Evolutionary conservation across 2,329 filamentous ascomycete genomes (phyloP), one percentile per base, ranked within the genome.

Genomic region (Sporothrix pallida): DNA sequence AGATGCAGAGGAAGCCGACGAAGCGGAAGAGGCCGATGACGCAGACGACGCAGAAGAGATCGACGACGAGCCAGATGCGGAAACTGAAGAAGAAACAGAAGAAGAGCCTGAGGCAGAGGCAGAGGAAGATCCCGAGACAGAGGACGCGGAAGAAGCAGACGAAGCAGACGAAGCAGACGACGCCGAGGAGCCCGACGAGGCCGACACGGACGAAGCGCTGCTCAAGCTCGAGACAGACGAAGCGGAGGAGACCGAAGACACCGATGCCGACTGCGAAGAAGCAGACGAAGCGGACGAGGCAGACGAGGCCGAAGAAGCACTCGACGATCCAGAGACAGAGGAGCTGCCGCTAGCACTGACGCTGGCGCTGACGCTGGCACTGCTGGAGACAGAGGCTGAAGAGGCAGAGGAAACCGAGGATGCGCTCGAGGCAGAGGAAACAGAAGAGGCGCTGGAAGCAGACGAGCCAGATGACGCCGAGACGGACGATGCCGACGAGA

Each of bases 41-140:
- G 26, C 26, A 13, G 54, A 46, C 5, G 15, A 20, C 23, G 52
- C 31, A 15, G 71, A 73, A 3, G 54, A 23, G 23, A 15, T 12
- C 37, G 70, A 63, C 17, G 26, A 42, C 2, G 58, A 71, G 68
- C 52, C 58, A 20, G 68, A 70, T 10, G 13, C 68, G 17, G 68
- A 60, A 52, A 12, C 15, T 9, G 54, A 56, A 8, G 20, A 13
- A 13, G 56, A 60, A 15, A 13, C 56, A 8, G 56, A 60, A n/a
- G 26, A 26, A 42, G 56, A 60, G 56, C 56, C 56, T 2, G 56
- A 37, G 10, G 6, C 13, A 26, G 54, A 23, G 1, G 48, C 48
- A 1, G 54, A 31, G 1, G 54, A 56, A 2, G 54, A 58, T 12
- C 23, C 56, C 23, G 56, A 58, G 17, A 13, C 56, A 7, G 56